Conservation (phyloP, 805 yeast species). For the Saturnispora quitensis region DNA sequence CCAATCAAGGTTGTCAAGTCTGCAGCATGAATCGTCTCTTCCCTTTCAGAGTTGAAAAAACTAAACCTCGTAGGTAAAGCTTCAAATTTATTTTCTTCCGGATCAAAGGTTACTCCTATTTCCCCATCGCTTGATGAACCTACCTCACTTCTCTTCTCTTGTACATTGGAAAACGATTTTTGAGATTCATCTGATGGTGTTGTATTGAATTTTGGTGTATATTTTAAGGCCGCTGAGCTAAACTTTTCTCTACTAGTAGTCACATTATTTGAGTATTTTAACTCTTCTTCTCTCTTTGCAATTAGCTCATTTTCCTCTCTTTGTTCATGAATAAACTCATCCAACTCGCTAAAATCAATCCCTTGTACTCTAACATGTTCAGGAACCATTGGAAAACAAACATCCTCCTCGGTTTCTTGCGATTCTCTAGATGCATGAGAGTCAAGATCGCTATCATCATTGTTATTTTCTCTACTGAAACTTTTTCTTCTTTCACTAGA, state of each 20-base stretch:
- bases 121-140: not conserved
- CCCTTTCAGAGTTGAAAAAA: constrained; percentile 71
- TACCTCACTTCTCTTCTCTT: not conserved
- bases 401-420: constrained; percentile 95
- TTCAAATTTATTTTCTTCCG: constrained; percentile 11
- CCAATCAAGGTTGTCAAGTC: constrained; percentile 69
- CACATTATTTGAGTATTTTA: constrained; percentile 16
- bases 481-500: constrained; percentile 26
- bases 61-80: constrained; percentile 65
- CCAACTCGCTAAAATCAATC: constrained; percentile 85
- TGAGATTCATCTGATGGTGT: constrained; percentile 4
- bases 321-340: constrained; percentile 63
- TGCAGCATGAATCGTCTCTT: constrained; percentile 83
- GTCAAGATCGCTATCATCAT: constrained; percentile 53
- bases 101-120: constrained; percentile 12
- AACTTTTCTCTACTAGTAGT: constrained; percentile 31
- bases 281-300: constrained; percentile 26
- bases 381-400: constrained; percentile 86
- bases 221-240: constrained; percentile 48
- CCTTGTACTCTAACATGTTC: constrained; percentile 56
- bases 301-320: constrained; percentile 38
- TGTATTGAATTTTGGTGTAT: constrained; percentile 38
- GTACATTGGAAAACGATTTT: not conserved
- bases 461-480: constrained; percentile 11
- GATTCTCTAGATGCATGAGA: constrained; percentile 70